Base-by-base conservation (phyloP, 768 basidiomycete genomes). In the Gymnopilus dilepis region DNA sequence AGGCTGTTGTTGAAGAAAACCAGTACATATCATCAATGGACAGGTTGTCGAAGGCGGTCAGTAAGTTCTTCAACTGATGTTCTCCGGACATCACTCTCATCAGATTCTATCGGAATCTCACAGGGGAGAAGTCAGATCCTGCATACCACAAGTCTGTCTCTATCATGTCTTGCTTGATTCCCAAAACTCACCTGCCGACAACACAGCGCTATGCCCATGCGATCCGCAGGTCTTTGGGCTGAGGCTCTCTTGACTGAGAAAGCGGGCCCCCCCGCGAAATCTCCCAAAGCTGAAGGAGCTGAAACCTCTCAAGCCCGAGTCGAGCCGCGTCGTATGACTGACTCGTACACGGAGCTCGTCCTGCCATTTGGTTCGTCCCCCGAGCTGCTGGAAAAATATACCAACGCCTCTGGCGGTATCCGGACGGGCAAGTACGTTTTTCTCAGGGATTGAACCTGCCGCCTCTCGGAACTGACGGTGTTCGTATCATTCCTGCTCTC, bases 381-480 rank as follows among this genome's bases (percentile, higher is more conserved):
- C 0, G 72, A 81, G 56, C 73, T 89, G 12, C 75, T 90, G 22
- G 90, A 91, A 65, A 80, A 85, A 61, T 91, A 91, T 67, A 88
- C 84, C 6, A 91, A 90, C 68, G 88, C 88, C 0, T 79, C 80
- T 24, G 90, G 90, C 17, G 87, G 88, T 17, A 86, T 91, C 62
- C 82, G 89, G 41, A 89, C 80, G 1, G 89, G 90, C 63, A 88
- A 86, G 82, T 80, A 78, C n/a, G 21, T 38, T 22, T 3, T 54
- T 5, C 42, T n/a, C n/a, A n/a, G n/a, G n/a, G n/a, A n/a, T n/a
- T n/a, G n/a, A n/a, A n/a, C n/a, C 9, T 33, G 33, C 12, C 34
- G 34, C 34, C 30, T 8, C 40, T 22, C 21, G 5, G 4, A 50
- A 9, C 15, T 17, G 17, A 26, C 12, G 24, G 24, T 24, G 4